These are phyloP conservation scores for Fusarium globosum DNA, from an alignment of 2,329 filamentous ascomycete species.

Conservation along the genomic window DNA sequence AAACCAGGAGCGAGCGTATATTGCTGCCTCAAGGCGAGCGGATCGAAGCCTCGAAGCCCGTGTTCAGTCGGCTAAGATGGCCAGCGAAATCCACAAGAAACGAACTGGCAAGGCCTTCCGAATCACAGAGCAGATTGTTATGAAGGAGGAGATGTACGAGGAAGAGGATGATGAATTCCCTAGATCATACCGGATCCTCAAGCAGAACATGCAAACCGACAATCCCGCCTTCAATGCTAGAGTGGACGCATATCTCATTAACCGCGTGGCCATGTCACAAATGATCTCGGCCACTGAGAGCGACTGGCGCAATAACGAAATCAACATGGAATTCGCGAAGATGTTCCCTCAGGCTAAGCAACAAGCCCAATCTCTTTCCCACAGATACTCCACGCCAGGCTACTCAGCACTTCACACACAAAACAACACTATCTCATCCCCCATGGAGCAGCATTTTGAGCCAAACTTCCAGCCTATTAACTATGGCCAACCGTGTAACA, in stretches of 20 bases:
- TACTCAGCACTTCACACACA: slow-evolving; percentile 22
- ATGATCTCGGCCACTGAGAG: slow-evolving; percentile 52
- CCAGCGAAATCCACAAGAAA: slow-evolving; percentile 91
- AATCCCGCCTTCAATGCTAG: slow-evolving; percentile 71
- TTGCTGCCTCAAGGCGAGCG: slow-evolving; percentile 87
- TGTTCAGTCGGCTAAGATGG: slow-evolving; percentile 85
- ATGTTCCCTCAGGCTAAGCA: slow-evolving; percentile 56
- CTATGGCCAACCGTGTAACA: slow-evolving; percentile 27
- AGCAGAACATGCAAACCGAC: slow-evolving; percentile 69
- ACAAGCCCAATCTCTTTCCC: slow-evolving; percentile 42
- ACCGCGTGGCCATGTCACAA: slow-evolving; percentile 56
- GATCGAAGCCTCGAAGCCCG: slow-evolving; percentile 90
- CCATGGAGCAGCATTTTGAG: slow-evolving; percentile 31
- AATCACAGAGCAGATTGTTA: slow-evolving; percentile 86
- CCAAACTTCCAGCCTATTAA: slow-evolving; percentile 42
- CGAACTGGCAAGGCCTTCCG: slow-evolving; percentile 85
- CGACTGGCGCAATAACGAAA: slow-evolving; percentile 57
- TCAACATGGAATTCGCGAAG: slow-evolving; percentile 60
- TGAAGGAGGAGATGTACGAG: slow-evolving; percentile 96
- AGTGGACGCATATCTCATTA: slow-evolving; percentile 62
- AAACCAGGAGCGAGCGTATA: slow-evolving; percentile 89
- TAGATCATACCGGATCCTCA: slow-evolving; percentile 72
- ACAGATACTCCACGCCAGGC: slow-evolving; percentile 37
- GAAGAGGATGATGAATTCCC: slow-evolving; percentile 88
- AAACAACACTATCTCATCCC: slow-evolving; percentile 21